Conservation (phyloP, 345 rosid genomes). For the Syzygium aqueum region DNA sequence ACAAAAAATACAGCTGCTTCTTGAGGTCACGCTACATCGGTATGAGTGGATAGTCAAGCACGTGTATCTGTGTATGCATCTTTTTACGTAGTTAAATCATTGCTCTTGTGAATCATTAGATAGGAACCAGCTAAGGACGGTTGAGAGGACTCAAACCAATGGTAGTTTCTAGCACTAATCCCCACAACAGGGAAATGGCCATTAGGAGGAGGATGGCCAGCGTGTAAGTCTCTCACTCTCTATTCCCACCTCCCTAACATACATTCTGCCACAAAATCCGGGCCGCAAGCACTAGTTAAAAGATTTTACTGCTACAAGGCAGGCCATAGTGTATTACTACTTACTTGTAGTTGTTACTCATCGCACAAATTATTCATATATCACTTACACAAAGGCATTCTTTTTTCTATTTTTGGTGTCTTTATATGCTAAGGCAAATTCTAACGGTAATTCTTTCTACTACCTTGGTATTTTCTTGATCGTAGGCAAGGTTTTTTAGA, state of each 20-base stretch:
- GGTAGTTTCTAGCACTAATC: constrained; percentile 40
- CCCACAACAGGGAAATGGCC: constrained; percentile 54
- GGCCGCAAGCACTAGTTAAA: not conserved
- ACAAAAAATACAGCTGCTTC: not conserved
- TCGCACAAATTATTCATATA: not conserved
- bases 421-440: not conserved
- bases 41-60: not conserved
- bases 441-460: not conserved
- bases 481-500: not conserved
- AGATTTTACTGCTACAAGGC: not conserved
- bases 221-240: constrained; percentile 33
- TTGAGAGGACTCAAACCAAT: constrained; percentile 9
- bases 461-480: not conserved
- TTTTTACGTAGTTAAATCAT: not conserved
- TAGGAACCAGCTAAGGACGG: not conserved
- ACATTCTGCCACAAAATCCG: not conserved
- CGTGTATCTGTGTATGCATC: not conserved
- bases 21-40: not conserved
- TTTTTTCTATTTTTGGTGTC: not conserved
- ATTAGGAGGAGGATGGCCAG: constrained; percentile 63
- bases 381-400: not conserved
- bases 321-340: not conserved
- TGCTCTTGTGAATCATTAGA: not conserved
- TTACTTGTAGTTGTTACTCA: not conserved
- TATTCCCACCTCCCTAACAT: not conserved